Conservation (phyloP, 176 grass and related monocot species). For the Panicum miliaceum region DNA sequence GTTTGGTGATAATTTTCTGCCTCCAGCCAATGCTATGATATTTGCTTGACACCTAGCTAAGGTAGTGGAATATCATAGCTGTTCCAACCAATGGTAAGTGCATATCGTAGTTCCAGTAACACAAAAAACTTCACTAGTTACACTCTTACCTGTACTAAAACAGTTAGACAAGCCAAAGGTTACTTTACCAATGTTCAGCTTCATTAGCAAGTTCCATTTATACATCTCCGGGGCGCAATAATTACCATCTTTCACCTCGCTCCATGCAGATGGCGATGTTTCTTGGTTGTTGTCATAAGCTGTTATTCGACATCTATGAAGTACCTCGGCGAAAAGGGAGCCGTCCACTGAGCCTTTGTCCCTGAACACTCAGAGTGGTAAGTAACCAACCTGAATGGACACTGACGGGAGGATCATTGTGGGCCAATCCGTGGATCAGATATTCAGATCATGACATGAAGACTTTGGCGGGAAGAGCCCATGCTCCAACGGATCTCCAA, state of each 20-base stretch:
- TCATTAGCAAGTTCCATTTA: constrained; percentile 19
- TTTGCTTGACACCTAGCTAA: constrained; percentile 44
- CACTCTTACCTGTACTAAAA: neutral
- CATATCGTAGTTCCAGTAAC: neutral
- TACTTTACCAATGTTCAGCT: neutral
- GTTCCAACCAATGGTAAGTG: constrained; percentile 28
- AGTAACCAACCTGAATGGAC: constrained; percentile 31
- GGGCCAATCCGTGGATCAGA: constrained; percentile 45
- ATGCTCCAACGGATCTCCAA: constrained; percentile 40
- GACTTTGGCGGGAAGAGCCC: constrained; percentile 30
- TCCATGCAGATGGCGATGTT: constrained; percentile 44
- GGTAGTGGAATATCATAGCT: constrained; percentile 44
- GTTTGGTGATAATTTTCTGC: constrained; percentile 30
- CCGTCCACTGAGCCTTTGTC: constrained; percentile 8
- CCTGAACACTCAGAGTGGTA: constrained; percentile 26
- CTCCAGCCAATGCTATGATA: constrained; percentile 30
- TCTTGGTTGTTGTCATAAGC: constrained; percentile 36
- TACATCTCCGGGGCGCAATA: neutral
- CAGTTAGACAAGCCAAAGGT: neutral
- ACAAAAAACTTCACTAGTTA: neutral
- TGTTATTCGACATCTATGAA: constrained; percentile 15
- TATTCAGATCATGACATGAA: constrained; percentile 49
- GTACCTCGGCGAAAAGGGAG: constrained; percentile 28
- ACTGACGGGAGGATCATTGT: constrained; percentile 55
- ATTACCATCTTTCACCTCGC: constrained; percentile 22